These are phyloP conservation scores for Rhypophila decipiens DNA, from an alignment of 495 filamentous ascomycete species.

Conservation along the genomic window DNA sequence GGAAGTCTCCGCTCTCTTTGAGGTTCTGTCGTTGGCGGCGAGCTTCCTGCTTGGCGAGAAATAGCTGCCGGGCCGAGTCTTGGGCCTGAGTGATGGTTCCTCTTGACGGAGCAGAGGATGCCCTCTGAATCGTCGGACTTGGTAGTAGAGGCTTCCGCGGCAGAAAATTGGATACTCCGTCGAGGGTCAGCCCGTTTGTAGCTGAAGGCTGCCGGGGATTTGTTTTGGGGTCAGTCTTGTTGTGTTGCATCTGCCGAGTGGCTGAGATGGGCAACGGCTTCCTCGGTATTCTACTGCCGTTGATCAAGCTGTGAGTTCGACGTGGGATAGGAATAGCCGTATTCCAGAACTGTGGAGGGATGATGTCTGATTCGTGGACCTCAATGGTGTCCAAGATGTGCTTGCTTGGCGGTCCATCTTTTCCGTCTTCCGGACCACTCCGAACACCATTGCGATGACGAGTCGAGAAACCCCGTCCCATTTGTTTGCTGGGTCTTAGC, in stretches of 20 bases:
- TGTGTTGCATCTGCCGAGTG: background rate
- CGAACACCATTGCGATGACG: conserved; percentile 3
- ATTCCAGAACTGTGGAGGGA: conserved; percentile 13
- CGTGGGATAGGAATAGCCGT: conserved; percentile 14
- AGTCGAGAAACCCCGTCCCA: conserved; percentile 37
- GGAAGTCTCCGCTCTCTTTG: conserved; percentile 44
- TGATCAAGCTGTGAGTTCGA: conserved; percentile 8
- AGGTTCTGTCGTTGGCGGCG: conserved; percentile 31
- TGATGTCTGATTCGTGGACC: conserved; percentile 13
- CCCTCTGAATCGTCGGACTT: background rate
- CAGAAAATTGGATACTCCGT: background rate
- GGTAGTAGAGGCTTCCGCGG: background rate
- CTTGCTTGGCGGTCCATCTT: background rate
- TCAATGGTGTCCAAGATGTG: background rate
- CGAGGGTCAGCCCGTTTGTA: background rate
- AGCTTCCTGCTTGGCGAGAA: conserved; percentile 30
- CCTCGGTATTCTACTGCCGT: background rate
- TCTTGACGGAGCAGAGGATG: background rate
- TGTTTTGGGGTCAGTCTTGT: background rate
- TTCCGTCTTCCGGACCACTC: background rate
- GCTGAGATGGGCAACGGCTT: background rate
- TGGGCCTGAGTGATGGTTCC: background rate
- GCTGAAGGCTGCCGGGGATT: background rate
- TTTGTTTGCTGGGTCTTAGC: conserved; percentile 31
- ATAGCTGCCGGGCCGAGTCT: conserved; percentile 11